A percentile compares a stretch with the other conserved stretches of the same genome.
Conservation (phyloP, 805 yeast genomes). For the Candida sakaeoensis region DNA sequence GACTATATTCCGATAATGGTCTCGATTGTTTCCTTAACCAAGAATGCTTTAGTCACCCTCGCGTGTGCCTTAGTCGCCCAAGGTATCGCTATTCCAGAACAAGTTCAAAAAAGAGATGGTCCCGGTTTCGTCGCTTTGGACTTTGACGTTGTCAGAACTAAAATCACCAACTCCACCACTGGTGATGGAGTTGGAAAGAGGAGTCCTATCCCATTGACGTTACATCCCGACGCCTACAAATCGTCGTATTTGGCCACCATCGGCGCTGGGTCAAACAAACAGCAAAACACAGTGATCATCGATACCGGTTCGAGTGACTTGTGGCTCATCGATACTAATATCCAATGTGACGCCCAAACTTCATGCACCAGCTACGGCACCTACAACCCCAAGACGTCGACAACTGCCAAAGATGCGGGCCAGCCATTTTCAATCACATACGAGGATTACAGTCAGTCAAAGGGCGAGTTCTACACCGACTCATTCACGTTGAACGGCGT, state of each 20-base stretch:
- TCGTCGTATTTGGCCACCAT: slow-evolving; percentile 1
- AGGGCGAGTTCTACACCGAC: slow-evolving; percentile 17
- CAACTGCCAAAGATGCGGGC: slow-evolving; percentile 4
- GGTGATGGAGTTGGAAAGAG: not conserved
- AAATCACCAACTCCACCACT: not conserved
- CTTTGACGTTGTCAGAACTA: slow-evolving; percentile 4
- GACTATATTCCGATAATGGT: too few species aligned
- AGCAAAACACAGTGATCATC: slow-evolving; percentile 17
- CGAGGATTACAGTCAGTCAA: slow-evolving; percentile 10
- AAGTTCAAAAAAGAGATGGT: slow-evolving; percentile 5
- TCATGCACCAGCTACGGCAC: slow-evolving; percentile 5
- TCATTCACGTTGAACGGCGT: slow-evolving; percentile 11
- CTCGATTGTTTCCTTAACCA: slow-evolving; percentile 6
- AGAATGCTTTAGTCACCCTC: slow-evolving; percentile 5
- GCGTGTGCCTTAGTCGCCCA: slow-evolving; percentile 7
- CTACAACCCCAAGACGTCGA: slow-evolving; percentile 2
- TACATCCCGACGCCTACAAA: slow-evolving; percentile 1
- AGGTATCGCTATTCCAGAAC: slow-evolving; percentile 8
- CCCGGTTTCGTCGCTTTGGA: slow-evolving; percentile 7
- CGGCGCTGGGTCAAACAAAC: slow-evolving; percentile 13
- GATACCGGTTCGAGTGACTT: slow-evolving; percentile 26
- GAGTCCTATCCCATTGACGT: not conserved
- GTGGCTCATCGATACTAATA: slow-evolving; percentile 24
- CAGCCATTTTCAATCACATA: slow-evolving; percentile 10
- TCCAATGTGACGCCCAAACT: slow-evolving; percentile 14